Conservation (phyloP, 495 filamentous ascomycete genomes). For the Penicillium angulare region DNA sequence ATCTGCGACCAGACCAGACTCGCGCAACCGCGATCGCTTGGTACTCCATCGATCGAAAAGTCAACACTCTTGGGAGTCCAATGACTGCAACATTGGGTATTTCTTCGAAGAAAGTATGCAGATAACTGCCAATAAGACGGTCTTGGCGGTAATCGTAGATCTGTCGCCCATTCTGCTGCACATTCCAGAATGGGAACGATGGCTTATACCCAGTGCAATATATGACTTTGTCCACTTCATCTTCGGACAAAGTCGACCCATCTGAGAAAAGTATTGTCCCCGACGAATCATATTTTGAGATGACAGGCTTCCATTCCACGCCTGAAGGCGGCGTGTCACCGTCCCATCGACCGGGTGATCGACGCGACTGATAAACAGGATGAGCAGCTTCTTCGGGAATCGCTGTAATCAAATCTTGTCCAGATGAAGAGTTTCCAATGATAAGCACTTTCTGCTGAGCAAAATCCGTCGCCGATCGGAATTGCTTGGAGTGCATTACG, state of each 20-base stretch:
- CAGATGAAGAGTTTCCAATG: background rate
- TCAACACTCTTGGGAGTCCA: background rate
- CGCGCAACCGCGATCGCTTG: conserved; percentile 1
- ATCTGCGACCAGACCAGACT: conserved; percentile 1
- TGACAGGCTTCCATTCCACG: background rate
- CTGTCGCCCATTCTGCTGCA: background rate
- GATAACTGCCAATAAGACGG: background rate
- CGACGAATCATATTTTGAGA: background rate
- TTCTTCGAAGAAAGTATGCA: background rate
- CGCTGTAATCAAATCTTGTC: background rate
- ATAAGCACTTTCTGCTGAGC: background rate
- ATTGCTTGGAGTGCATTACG: conserved; percentile 1
- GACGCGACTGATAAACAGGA: background rate
- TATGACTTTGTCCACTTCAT: background rate
- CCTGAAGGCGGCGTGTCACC: background rate
- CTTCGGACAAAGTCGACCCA: background rate
- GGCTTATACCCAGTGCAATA: conserved; percentile 1
- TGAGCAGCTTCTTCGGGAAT: background rate
- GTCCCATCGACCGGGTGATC: background rate
- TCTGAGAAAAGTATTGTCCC: background rate
- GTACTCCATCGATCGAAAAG: conserved; percentile 5
- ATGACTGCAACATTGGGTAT: background rate
- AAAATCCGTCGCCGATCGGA: background rate
- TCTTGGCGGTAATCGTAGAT: background rate
- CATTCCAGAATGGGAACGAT: conserved; percentile 1